Evolutionary conservation across 2,329 filamentous ascomycete species (phyloP), one percentile per base, ranked within the genome.

Genomic region (Sporothrix globosa): DNA sequence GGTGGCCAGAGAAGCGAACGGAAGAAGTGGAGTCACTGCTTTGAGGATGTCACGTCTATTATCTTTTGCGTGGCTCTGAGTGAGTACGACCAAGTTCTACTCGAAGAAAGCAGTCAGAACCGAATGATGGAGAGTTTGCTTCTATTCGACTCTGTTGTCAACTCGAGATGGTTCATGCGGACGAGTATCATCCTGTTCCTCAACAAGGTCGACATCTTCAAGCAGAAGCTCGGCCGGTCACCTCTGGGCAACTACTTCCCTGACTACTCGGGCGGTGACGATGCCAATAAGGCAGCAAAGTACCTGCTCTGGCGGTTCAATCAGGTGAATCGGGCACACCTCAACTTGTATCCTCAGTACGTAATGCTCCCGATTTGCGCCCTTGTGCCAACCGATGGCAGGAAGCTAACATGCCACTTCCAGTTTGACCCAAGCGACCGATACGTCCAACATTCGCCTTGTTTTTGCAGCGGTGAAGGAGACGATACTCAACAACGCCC

Each of bases 11-110:
- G 96, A 78, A 98, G 95, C 80, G 96, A 99, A 82, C 88, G 96
- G 73, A 99, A 99, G 85, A 99, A 99, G 83, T 99, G 96, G 96
- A 99, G 99, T 78, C 96, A 99, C 82, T 99, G 96, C 83, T 99
- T 99, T 80, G 96, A 99, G 81, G 98, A 98, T 77, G 96, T 99
- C 77, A 99, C 96, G 56, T 98, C 96, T 4, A 99, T 99, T 80
- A 99, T 99, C 75, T 99, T 99, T 82, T 99, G 96, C 78, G 96
- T 99, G 73, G 96, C 96, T 19, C 83, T 99, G 76, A 98, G 94
- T 83, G 96, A 99, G 82, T 99, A 99, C 80, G 96, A 99, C 78
- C 96, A 99, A 82, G 95, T 97, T 5, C 84, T 99, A 69, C 85
- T 99, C 53, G 96, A 99, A 82, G 96, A 98, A 82, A 97, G 92